phyloP scores from a whole-genome alignment of 345 rosid species.

The Eucalyptus leucophloia region DNA sequence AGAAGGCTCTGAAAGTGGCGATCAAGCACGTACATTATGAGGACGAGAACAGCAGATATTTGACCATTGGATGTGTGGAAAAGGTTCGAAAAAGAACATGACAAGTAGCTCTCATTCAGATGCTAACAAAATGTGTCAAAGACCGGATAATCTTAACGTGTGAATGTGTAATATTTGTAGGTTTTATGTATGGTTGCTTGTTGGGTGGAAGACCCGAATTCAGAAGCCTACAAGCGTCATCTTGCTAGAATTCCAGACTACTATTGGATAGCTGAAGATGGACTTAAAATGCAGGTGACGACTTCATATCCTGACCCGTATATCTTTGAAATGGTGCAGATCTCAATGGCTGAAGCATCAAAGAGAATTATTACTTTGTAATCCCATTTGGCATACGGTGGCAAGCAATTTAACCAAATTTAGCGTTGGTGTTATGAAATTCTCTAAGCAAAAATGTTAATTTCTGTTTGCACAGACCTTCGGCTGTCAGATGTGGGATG shows the following conservation, averaged over 20 bases:
- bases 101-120: not conserved
- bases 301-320: not conserved
- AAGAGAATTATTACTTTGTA: not conserved
- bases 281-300: constrained; percentile 46
- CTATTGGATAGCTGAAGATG: constrained; percentile 72
- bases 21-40: constrained; percentile 55
- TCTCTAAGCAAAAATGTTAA: not conserved
- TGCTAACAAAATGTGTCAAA: not conserved
- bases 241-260: constrained; percentile 56
- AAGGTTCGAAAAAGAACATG: constrained; percentile 17
- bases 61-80: constrained; percentile 42
- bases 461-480: constrained; percentile 20
- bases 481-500: constrained; percentile 65
- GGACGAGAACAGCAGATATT: constrained; percentile 42
- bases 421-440: not conserved
- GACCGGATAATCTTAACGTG: not conserved
- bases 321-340: not conserved
- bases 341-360: not conserved
- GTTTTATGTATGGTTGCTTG: constrained; percentile 45
- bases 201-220: constrained; percentile 59
- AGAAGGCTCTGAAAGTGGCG: constrained; percentile 33
- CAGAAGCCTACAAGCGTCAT: constrained; percentile 43
- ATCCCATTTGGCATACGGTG: not conserved
- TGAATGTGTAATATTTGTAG: not conserved
- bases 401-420: not conserved